Evolutionary conservation across 805 yeast genomes (phyloP).

Genomic region (Candida fluviatilis): DNA sequence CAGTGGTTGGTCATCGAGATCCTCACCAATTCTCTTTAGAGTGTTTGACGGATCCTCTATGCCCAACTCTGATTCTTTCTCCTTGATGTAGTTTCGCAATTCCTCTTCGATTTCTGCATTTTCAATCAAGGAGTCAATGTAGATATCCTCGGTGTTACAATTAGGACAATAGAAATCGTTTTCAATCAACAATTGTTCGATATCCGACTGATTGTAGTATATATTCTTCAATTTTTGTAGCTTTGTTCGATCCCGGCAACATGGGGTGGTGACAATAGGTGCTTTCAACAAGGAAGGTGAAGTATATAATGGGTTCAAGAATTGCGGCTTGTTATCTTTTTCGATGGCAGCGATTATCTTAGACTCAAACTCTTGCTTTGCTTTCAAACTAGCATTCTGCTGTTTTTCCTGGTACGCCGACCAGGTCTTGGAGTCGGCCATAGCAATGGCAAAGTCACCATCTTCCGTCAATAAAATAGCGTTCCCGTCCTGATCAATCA

Average conservation of each 20-base stretch:
- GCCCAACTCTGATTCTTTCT: slow-evolving; percentile 28
- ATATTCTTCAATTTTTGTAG: slow-evolving; percentile 50
- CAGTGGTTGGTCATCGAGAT: slow-evolving; percentile 9
- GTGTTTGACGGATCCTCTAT: slow-evolving; percentile 27
- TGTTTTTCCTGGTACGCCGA: slow-evolving; percentile 72
- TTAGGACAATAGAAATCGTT: slow-evolving; percentile 89
- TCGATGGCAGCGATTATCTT: slow-evolving; percentile 27
- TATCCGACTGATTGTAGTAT: slow-evolving; percentile 32
- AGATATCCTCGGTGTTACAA: slow-evolving; percentile 70
- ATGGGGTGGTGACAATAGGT: slow-evolving; percentile 76
- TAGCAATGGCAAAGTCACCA: slow-evolving; percentile 93
- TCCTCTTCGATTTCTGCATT: slow-evolving; percentile 58
- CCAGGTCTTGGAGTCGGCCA: slow-evolving; percentile 93
- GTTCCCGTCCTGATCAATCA: slow-evolving; percentile 43
- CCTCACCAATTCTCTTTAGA: slow-evolving; percentile 15
- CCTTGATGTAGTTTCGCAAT: slow-evolving; percentile 48
- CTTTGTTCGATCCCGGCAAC: slow-evolving; percentile 57
- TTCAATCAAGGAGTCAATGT: slow-evolving; percentile 63
- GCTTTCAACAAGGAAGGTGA: slow-evolving; percentile 48
- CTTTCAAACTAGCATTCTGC: slow-evolving; percentile 43
- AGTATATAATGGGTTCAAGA: slow-evolving; percentile 59
- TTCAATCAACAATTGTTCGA: slow-evolving; percentile 56
- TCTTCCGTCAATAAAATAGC: slow-evolving; percentile 86
- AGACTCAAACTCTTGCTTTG: slow-evolving; percentile 49
- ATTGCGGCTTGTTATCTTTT: slow-evolving; percentile 32